phyloP scores from a whole-genome alignment of 1,139 yeast species.

The Yamadazyma diddensiae region DNA sequence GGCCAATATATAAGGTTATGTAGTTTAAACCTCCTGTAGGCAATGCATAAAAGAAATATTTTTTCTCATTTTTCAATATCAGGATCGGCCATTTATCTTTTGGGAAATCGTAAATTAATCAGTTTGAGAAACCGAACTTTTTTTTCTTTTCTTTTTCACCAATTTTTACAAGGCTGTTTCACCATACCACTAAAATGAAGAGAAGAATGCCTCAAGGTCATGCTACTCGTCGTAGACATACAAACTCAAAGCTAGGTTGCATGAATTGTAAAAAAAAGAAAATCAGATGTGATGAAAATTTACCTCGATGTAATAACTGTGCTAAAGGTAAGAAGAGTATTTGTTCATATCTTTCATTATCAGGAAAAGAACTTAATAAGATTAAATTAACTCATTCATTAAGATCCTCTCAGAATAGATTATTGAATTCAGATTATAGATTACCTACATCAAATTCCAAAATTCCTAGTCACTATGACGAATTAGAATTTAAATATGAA shows the following conservation, averaged over 20 bases:
- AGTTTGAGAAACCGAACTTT: slow-evolving; percentile 1
- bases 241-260: slow-evolving; percentile 45
- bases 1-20: no score
- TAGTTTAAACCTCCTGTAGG: no score
- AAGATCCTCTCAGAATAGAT: slow-evolving; percentile 28
- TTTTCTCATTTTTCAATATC: no score
- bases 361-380: slow-evolving; percentile 23
- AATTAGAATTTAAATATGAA: slow-evolving; percentile 26
- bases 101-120: slow-evolving; percentile 2
- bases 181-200: slow-evolving; percentile 2
- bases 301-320: slow-evolving; percentile 43
- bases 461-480: slow-evolving; percentile 6
- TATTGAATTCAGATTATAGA: slow-evolving; percentile 25
- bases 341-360: slow-evolving; percentile 33
- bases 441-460: slow-evolving; percentile 23
- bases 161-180: no score
- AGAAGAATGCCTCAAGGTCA: slow-evolving; percentile 1
- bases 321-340: slow-evolving; percentile 25
- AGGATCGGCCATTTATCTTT: no score
- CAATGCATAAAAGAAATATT: no score
- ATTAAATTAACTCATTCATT: slow-evolving; percentile 28
- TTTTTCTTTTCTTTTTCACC: neutral
- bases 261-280: slow-evolving; percentile 41
- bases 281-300: slow-evolving; percentile 45
- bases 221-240: slow-evolving; percentile 28